Evolutionary conservation across 2,329 filamentous ascomycete species (phyloP).

Genomic region (Colletotrichum sp.): DNA sequence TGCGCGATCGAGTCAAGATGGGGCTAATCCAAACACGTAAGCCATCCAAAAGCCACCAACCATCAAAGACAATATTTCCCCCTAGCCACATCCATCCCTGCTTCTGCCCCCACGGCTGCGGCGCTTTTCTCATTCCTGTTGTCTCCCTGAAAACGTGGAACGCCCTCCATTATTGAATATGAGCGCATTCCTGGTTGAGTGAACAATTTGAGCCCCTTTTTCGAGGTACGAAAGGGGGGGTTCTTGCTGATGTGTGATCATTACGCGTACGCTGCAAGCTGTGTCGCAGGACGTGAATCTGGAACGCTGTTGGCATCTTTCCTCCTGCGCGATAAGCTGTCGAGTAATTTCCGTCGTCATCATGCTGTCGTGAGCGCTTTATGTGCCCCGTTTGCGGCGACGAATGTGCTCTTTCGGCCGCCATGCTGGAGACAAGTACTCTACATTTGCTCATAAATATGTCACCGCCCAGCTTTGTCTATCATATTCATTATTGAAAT

Average conservation of each 20-base stretch:
- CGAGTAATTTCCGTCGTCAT: background rate
- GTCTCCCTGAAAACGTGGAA: background rate
- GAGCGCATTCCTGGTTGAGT: background rate
- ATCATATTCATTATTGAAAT: rapidly evolving
- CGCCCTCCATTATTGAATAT: background rate
- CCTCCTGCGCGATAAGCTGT: background rate
- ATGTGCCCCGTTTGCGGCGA: background rate
- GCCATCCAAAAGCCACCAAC: background rate
- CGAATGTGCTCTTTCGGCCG: background rate
- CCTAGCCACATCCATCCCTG: background rate
- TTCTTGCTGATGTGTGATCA: background rate
- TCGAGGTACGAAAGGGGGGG: background rate
- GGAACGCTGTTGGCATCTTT: background rate
- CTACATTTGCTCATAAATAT: background rate
- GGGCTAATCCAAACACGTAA: background rate
- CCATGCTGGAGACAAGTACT: background rate
- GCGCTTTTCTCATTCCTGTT: background rate
- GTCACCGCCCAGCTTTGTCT: background rate
- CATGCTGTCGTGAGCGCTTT: background rate
- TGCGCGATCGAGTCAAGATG: background rate
- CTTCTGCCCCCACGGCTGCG: background rate
- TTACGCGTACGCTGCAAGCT: background rate
- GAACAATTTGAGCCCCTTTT: background rate
- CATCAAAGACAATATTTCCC: background rate
- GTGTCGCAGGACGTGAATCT: background rate